Percentiles rank a stretch among this genome's conserved stretches.
phyloP scores from a whole-genome alignment of 805 yeast genomes.

The Starmerella roubikii region DNA sequence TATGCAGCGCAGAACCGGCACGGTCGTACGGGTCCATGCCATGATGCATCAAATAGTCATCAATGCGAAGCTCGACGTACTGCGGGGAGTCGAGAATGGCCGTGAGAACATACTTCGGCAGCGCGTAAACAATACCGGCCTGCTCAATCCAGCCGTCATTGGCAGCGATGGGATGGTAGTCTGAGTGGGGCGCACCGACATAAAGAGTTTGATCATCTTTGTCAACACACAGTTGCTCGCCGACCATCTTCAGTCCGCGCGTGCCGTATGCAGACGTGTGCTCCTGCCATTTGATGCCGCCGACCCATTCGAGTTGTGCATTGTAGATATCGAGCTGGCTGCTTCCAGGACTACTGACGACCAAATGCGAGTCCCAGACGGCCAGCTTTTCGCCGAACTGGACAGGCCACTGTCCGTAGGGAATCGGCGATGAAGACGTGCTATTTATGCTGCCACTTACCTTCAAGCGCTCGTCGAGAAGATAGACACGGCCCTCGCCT shows the following conservation, averaged over 20 bases:
- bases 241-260: slow-evolving; percentile 34
- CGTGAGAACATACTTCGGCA: slow-evolving; percentile 25
- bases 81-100: slow-evolving; percentile 4
- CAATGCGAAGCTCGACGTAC: not conserved
- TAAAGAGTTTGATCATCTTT: slow-evolving; percentile 30
- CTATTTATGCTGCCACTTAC: slow-evolving; percentile 4
- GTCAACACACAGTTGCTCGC: slow-evolving; percentile 25
- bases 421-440: slow-evolving; percentile 1
- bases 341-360: slow-evolving; percentile 40
- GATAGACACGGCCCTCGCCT: slow-evolving; percentile 12
- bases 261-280: slow-evolving; percentile 28
- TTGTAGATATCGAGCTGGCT: slow-evolving; percentile 33
- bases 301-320: slow-evolving; percentile 17
- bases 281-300: slow-evolving; percentile 23
- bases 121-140: slow-evolving; percentile 27
- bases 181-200: slow-evolving; percentile 35
- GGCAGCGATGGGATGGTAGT: slow-evolving; percentile 25
- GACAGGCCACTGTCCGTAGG: slow-evolving; percentile 12
- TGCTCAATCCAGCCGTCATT: slow-evolving; percentile 23
- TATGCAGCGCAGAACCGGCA: slow-evolving; percentile 30
- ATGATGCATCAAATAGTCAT: not conserved
- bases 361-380: slow-evolving; percentile 28
- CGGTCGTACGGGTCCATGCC: slow-evolving; percentile 27
- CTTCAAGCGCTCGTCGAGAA: slow-evolving; percentile 7
- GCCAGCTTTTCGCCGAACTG: slow-evolving; percentile 35